Conservation (phyloP, 1,139 yeast species). For the Protomyces macrosporus region DNA sequence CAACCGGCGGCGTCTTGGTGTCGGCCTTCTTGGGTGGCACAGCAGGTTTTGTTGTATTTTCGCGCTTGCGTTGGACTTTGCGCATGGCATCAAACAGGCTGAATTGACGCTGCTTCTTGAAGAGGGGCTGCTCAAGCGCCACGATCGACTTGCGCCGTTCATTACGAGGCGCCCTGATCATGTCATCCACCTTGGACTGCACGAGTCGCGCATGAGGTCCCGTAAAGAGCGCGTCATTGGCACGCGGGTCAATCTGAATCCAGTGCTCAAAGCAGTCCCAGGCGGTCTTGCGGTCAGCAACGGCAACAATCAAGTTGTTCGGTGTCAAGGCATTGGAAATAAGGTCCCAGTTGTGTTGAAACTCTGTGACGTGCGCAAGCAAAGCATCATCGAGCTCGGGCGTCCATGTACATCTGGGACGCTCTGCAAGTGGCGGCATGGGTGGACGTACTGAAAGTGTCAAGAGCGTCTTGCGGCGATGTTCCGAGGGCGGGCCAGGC, state of each 20-base stretch:
- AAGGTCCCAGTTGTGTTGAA: slow-evolving; percentile 87
- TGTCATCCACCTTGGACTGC: slow-evolving; percentile 81
- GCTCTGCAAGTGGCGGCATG: slow-evolving; percentile 48
- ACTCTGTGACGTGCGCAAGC: slow-evolving; percentile 76
- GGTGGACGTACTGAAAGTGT: slow-evolving; percentile 60
- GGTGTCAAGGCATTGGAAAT: slow-evolving; percentile 75
- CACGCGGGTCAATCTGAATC: slow-evolving; percentile 75
- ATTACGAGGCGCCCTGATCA: slow-evolving; percentile 40
- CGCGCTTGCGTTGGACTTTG: slow-evolving; percentile 76
- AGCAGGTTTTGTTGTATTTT: slow-evolving; percentile 35
- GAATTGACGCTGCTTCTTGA: slow-evolving; percentile 78
- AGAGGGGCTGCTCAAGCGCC: not conserved
- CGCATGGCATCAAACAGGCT: slow-evolving; percentile 95
- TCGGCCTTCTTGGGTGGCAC: slow-evolving; percentile 9
- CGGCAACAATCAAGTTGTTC: slow-evolving; percentile 62
- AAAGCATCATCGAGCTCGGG: slow-evolving; percentile 86
- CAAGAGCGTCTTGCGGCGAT: slow-evolving; percentile 7
- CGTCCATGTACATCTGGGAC: slow-evolving; percentile 92
- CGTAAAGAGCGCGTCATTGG: slow-evolving; percentile 46
- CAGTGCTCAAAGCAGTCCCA: slow-evolving; percentile 99
- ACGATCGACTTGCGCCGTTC: slow-evolving; percentile 55
- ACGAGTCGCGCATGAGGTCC: slow-evolving; percentile 82
- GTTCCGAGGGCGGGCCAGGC: not conserved
- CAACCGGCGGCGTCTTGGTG: slow-evolving; percentile 26
- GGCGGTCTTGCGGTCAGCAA: slow-evolving; percentile 89